These are phyloP conservation scores for Salvia sclarea DNA, from an alignment of 305 asterid species.

Conservation along the genomic window DNA sequence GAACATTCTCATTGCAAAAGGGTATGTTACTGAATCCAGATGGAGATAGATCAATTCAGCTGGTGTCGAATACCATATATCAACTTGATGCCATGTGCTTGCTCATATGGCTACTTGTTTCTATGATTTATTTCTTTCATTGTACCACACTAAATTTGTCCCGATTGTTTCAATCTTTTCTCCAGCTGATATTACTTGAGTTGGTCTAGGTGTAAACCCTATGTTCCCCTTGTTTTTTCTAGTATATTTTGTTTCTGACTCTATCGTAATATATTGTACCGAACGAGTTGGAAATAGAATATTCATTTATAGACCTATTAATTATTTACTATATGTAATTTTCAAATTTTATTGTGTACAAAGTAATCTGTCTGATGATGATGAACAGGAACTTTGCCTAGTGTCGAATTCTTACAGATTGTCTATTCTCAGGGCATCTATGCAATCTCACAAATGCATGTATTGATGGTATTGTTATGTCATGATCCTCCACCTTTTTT, in stretches of 20 bases:
- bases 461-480: background rate
- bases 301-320: background rate
- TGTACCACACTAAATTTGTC: background rate
- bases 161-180: background rate
- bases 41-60: constrained; percentile 1
- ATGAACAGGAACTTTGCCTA: background rate
- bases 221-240: background rate
- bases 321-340: background rate
- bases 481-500: background rate
- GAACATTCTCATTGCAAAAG: background rate
- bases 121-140: background rate
- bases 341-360: background rate
- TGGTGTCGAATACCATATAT: background rate
- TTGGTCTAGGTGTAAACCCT: background rate
- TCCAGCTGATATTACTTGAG: background rate
- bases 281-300: background rate
- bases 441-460: background rate
- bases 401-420: background rate
- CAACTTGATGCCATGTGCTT: background rate
- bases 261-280: no score
- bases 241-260: background rate
- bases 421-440: background rate
- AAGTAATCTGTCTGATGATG: background rate
- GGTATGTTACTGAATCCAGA: background rate
- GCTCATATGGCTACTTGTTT: background rate